Conservation (phyloP, 1,284 basidiomycete genomes). For the Phenoliferia sp. region DNA sequence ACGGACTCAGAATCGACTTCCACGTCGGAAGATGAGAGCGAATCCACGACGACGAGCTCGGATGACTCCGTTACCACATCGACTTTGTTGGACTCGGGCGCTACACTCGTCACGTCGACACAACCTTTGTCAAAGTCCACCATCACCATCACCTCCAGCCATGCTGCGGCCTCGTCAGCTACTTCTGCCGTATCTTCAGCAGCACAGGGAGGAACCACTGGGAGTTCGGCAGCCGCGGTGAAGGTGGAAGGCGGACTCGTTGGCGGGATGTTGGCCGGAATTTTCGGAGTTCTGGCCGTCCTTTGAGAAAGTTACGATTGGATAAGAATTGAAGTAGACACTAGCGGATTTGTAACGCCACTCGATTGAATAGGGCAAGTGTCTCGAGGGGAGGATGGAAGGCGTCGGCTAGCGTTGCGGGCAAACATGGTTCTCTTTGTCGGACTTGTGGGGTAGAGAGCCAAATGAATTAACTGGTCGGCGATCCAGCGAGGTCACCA, state of each 20-base stretch:
- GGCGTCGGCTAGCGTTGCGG: not conserved
- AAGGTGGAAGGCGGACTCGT: not conserved
- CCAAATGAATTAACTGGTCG: not conserved
- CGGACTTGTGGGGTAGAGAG: not conserved
- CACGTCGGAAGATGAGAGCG: not conserved
- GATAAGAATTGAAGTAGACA: not conserved
- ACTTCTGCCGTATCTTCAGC: not conserved
- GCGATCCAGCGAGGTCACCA: conserved; percentile 44
- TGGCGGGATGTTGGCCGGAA: not conserved
- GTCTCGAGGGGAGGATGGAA: too few relatives aligned
- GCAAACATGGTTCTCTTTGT: not conserved
- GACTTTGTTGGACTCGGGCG: not conserved
- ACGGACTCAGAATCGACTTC: not conserved
- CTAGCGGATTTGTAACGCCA: not conserved
- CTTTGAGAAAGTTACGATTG: not conserved
- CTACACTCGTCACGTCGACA: not conserved
- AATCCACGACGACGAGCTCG: too few relatives aligned
- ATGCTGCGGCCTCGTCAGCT: too few relatives aligned
- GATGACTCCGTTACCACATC: not conserved
- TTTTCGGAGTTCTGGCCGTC: not conserved
- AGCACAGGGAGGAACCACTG: not conserved
- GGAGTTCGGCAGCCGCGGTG: not conserved
- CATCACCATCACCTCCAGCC: not conserved
- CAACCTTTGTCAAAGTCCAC: not conserved
- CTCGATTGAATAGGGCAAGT: too few relatives aligned